Evolutionary conservation across 495 filamentous ascomycete species (phyloP).

Genomic region (Xylaria grammica): DNA sequence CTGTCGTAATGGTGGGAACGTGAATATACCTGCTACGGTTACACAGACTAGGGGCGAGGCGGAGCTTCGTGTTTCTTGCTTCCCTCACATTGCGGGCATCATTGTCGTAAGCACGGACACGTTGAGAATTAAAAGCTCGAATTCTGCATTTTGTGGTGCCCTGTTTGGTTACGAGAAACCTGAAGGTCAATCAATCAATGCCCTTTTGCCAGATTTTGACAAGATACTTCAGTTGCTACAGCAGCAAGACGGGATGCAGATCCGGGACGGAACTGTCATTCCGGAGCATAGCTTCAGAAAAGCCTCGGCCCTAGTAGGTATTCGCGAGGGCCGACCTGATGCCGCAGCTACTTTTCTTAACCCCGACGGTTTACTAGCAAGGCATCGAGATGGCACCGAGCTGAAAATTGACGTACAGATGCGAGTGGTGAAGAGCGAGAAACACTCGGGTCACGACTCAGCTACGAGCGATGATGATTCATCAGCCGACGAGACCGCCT

Average conservation of each 20-base stretch:
- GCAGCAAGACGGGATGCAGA: constrained; percentile 80
- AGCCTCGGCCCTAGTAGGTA: constrained; percentile 78
- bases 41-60: constrained; percentile 65
- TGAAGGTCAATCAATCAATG: constrained; percentile 76
- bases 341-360: constrained; percentile 77
- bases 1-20: constrained; percentile 70
- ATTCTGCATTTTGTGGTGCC: constrained; percentile 90
- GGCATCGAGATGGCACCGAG: constrained; percentile 86
- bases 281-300: constrained; percentile 95
- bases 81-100: constrained; percentile 96
- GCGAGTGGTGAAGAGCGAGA: constrained; percentile 91
- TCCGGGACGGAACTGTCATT: constrained; percentile 94
- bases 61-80: constrained; percentile 83
- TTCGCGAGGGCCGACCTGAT: constrained; percentile 78
- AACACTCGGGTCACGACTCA: constrained; percentile 43
- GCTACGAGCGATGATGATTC: constrained; percentile 59
- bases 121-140: constrained; percentile 85
- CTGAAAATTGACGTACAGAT: constrained; percentile 94
- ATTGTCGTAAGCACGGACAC: constrained; percentile 81
- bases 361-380: constrained; percentile 81
- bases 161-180: constrained; percentile 87
- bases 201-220: constrained; percentile 87
- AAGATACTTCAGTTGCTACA: constrained; percentile 77
- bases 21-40: constrained; percentile 80
- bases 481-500: constrained; percentile 36